Percentiles rank a stretch among this genome's conserved stretches.
phyloP scores from a whole-genome alignment of 2,329 filamentous ascomycete genomes.

The Penicillium crustosum region DNA sequence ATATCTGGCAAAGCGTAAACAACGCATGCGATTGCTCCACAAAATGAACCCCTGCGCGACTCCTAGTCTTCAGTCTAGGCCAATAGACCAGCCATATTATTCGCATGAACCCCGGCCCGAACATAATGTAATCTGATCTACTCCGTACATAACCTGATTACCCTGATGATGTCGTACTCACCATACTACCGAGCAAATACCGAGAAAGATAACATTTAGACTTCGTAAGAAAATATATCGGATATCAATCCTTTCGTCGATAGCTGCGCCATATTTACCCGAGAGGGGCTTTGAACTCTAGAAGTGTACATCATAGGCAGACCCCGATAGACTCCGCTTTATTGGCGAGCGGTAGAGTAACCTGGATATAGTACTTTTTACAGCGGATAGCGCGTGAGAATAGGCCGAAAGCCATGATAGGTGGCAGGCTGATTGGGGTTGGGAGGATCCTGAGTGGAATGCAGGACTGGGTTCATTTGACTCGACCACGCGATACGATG shows the following conservation, averaged over 20 bases:
- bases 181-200: slow-evolving; percentile 2
- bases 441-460: slow-evolving; percentile 7
- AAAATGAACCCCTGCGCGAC: background rate
- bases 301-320: background rate
- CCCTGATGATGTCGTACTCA: background rate
- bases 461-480: slow-evolving; percentile 18
- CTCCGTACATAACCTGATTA: slow-evolving; percentile 1
- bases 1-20: slow-evolving; percentile 1
- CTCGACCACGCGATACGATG: slow-evolving; percentile 24
- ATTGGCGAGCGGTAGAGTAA: slow-evolving; percentile 20
- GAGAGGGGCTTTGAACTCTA: background rate
- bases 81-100: background rate
- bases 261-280: background rate
- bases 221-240: slow-evolving; percentile 20
- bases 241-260: background rate
- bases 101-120: slow-evolving; percentile 14
- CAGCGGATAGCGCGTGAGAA: slow-evolving; percentile 24
- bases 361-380: slow-evolving; percentile 1
- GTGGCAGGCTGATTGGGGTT: slow-evolving; percentile 7
- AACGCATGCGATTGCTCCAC: slow-evolving; percentile 10
- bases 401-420: background rate
- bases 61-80: background rate
- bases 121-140: slow-evolving; percentile 4
- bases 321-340: slow-evolving; percentile 1
- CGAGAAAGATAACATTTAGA: background rate